Conservation (phyloP, 208 protist species). For the Trypanosoma avium region DNA sequence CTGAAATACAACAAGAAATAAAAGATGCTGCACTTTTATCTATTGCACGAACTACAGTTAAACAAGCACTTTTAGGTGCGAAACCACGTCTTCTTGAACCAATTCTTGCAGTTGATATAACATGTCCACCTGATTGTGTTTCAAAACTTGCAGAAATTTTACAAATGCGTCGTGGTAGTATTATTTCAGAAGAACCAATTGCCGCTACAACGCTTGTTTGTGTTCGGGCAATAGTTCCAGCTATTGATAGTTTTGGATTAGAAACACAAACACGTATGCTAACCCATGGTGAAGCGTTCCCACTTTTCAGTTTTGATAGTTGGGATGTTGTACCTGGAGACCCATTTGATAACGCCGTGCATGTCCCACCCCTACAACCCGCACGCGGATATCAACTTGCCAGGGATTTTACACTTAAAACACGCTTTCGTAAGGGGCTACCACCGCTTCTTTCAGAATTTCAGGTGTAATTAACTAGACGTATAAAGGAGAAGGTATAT, state of each 20-base stretch:
- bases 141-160: conserved; percentile 86
- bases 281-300: conserved; percentile 96
- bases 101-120: conserved; percentile 95
- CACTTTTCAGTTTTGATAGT: conserved; percentile 94
- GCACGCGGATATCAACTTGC: conserved; percentile 92
- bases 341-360: conserved; percentile 96
- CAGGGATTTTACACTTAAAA: conserved; percentile 99
- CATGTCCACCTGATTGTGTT: conserved; percentile 85
- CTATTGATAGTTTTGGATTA: conserved; percentile 99
- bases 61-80: conserved; percentile 95
- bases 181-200: conserved; percentile 91
- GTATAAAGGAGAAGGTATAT: conserved; percentile 7
- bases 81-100: conserved; percentile 98
- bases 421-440: conserved; percentile 96
- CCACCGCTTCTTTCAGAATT: conserved; percentile 61
- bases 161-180: conserved; percentile 89
- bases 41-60: conserved; percentile 91
- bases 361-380: conserved; percentile 96
- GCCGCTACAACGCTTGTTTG: conserved; percentile 96
- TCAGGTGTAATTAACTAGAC: conserved; percentile 16
- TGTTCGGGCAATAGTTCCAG: conserved; percentile 95
- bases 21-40: conserved; percentile 63
- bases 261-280: conserved; percentile 98
- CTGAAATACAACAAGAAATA: conserved; percentile 39
- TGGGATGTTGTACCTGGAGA: conserved; percentile 98